Evolutionary conservation across 768 basidiomycete genomes (phyloP).

Genomic region (Calocera cornea): DNA sequence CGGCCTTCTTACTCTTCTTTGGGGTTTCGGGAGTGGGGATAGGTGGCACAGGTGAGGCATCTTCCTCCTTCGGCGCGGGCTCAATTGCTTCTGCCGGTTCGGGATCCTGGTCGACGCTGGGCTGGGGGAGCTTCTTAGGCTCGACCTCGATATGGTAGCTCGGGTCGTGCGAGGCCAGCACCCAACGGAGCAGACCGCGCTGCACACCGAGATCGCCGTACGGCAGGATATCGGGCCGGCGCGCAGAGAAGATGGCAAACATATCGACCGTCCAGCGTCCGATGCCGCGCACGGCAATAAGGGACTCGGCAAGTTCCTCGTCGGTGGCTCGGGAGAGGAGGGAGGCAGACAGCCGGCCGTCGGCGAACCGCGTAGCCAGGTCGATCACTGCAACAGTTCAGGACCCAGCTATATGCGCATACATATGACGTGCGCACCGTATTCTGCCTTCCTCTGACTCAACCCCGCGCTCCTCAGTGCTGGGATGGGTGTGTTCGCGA

Average conservation of each 20-base stretch:
- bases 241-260: conserved; percentile 80
- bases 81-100: not conserved
- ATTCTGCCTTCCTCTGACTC: conserved; percentile 78
- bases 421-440: conserved; percentile 37
- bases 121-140: not conserved
- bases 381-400: conserved; percentile 45
- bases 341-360: conserved; percentile 61
- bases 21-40: conserved; percentile 15
- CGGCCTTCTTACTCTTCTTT: conserved; percentile 17
- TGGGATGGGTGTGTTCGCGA: conserved; percentile 44
- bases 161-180: conserved; percentile 19
- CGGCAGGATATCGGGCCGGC: conserved; percentile 70
- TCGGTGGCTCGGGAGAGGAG: conserved; percentile 59
- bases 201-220: conserved; percentile 76
- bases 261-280: conserved; percentile 66
- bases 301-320: conserved; percentile 59
- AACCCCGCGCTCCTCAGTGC: conserved; percentile 61
- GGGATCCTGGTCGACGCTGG: not conserved
- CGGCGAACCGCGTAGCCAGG: conserved; percentile 64
- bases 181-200: conserved; percentile 26
- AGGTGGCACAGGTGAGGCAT: conserved; percentile 11
- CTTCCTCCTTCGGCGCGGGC: conserved; percentile 4
- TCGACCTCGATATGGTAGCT: not conserved
- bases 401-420: not conserved
- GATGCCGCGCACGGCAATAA: conserved; percentile 67